Evolutionary conservation across 257 asterid species (phyloP), one percentile per base, ranked within the genome.

Genomic region (Rubia yunnanensis): DNA sequence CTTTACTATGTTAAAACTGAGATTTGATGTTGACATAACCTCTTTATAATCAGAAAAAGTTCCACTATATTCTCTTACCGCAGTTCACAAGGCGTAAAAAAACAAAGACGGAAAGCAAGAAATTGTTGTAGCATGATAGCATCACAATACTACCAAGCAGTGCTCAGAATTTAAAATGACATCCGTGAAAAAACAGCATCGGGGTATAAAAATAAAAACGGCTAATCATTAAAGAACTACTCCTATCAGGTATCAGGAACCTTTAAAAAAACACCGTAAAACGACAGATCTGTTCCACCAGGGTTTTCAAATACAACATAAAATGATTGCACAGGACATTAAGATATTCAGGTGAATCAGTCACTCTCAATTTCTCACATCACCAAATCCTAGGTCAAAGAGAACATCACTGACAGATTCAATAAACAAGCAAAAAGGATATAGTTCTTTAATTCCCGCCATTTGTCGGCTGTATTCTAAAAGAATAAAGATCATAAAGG

Each of bases 361-460:
- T 22, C 66, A 30, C 53, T 55, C 31, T 59, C 83, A 52, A 63
- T 59, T 81, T 44, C 63, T 77, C 75, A 64, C 81, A 79, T 79
- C 78, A 53, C 63, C 52, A 70, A 77, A 78, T 78, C 73, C 73
- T 74, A 52, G n/a, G 48, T 24, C 55, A 67, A 56, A 58, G 66
- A 69, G 73, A 24, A 66, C 64, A 65, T 60, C 46, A 60, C 44
- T 60, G 27, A 34, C n/a, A 20, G 3, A n/a, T 30, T 32, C 48
- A 60, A 14, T 17, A 1, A 22, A 15, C 27, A 60, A 60, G 32
- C 35, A 59, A 32, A 36, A 60, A 68, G 66, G 70, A 74, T 60
- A 52, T 62, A 31, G 57, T 56, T 27, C 41, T 31, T 53, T 60
- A 54, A 63, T 35, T 44, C 61, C 72, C 77, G 53, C 62, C 3